Percentiles rank a stretch among this genome's conserved stretches.
Evolutionary conservation across 2,329 filamentous ascomycete species (phyloP).

Genomic region (Aulographum hederae): DNA sequence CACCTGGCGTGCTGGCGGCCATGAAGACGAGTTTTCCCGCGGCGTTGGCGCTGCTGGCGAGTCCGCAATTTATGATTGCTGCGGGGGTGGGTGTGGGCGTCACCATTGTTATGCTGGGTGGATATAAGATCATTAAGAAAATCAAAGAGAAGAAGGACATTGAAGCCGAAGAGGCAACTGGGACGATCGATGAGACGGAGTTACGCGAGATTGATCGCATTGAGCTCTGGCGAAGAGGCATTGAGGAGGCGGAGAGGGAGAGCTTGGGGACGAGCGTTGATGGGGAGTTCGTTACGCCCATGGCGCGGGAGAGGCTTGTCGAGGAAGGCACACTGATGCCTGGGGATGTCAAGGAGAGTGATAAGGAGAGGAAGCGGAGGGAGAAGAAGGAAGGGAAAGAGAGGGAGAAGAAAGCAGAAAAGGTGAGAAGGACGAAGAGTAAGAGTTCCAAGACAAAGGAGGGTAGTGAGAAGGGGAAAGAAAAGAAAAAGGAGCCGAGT

Average conservation of each 20-base stretch:
- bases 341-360: conserved; percentile 7
- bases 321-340: conserved; percentile 29
- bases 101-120: conserved; percentile 90
- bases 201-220: conserved; percentile 38
- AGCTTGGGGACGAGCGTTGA: conserved; percentile 43
- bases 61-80: conserved; percentile 87
- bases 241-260: conserved; percentile 35
- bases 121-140: conserved; percentile 92
- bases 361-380: conserved; percentile 11
- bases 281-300: conserved; percentile 46
- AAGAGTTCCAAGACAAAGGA: conserved; percentile 6
- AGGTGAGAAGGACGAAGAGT: conserved; percentile 1
- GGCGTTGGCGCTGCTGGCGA: conserved; percentile 70
- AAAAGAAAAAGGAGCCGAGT: conserved; percentile 22
- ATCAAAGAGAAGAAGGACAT: conserved; percentile 34
- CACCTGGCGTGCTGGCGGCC: conserved; percentile 55
- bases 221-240: conserved; percentile 44
- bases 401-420: conserved; percentile 6
- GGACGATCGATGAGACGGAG: conserved; percentile 36
- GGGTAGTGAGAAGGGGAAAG: conserved; percentile 5
- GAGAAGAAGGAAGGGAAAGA: conserved; percentile 13
- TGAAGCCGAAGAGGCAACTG: conserved; percentile 11
- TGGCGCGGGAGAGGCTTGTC: conserved; percentile 28
- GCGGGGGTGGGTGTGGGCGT: conserved; percentile 77
- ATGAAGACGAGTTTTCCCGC: conserved; percentile 71